Percentiles rank a stretch among this genome's conserved stretches.
These are phyloP conservation scores for Xerocomellus dryophilus DNA, from an alignment of 768 basidiomycete genomes.

Conservation along the genomic window DNA sequence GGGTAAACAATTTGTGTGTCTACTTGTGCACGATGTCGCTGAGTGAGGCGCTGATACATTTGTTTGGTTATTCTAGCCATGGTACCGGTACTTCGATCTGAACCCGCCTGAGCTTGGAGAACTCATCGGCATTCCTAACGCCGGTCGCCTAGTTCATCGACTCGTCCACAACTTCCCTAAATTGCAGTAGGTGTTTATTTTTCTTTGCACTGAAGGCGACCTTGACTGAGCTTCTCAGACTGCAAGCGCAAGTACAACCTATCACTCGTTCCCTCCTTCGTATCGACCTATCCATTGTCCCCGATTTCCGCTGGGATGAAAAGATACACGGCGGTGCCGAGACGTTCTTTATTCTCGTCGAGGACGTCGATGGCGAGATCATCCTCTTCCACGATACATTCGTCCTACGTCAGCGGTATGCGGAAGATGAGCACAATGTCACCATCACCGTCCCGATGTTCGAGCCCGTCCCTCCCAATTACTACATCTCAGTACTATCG, in stretches of 20 bases:
- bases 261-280: conserved; percentile 91
- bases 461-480: conserved; percentile 97
- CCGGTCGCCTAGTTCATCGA: conserved; percentile 86
- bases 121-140: conserved; percentile 89
- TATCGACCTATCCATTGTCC: conserved; percentile 89
- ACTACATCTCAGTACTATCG: conserved; percentile 92
- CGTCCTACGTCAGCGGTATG: conserved; percentile 86
- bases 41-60: not conserved
- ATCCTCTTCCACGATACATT: conserved; percentile 95
- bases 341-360: conserved; percentile 90
- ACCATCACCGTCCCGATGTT: conserved; percentile 95
- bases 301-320: conserved; percentile 99
- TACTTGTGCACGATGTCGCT: not conserved
- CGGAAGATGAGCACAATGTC: conserved; percentile 90
- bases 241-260: conserved; percentile 95
- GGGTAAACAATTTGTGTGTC: conserved; percentile 90
- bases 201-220: not conserved
- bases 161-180: conserved; percentile 97
- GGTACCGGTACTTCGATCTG: conserved; percentile 96
- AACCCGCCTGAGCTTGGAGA: conserved; percentile 92
- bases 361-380: conserved; percentile 96
- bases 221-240: conserved; percentile 35
- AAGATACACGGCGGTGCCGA: conserved; percentile 87
- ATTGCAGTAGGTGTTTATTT: conserved; percentile 57
- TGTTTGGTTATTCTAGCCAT: conserved; percentile 51